Evolutionary conservation across 2,329 filamentous ascomycete species (phyloP), one percentile per base, ranked within the genome.

Genomic region (Alternaria consortialis): DNA sequence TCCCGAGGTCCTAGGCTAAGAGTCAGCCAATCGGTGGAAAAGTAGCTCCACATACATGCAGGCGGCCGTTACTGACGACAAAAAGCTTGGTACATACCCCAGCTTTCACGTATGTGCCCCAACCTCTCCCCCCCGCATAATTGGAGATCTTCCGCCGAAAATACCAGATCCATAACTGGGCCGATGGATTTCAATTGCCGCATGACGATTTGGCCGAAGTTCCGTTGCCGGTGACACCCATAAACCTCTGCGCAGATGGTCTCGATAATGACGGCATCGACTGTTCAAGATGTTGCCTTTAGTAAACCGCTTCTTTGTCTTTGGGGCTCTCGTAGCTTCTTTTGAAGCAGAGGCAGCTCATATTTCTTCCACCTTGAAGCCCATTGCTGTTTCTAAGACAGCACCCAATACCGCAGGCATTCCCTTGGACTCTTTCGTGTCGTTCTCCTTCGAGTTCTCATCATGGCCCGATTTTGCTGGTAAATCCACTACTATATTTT

Each of bases 401-500:
- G 51, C 42, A 12, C 43, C 56, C 7, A 13, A 27, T 5, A 27
- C 47, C 46, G 56, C 50, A 8, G 56, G 56, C n/a, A 13, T 58
- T 37, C 56, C 56, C 7, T 39, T 58, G 15, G 51, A 58, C 25
- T 55, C 56, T 20, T 58, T 58, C 29, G 34, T 55, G 2, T 58
- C 56, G 3, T 58, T 48, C 2, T 58, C 56, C 2, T 54, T 58
- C 13, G 56, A 58, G 27, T 29, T 58, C 9, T 58, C 56, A 9
- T 54, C 56, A 58, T 58, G 51, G 56, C 56, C 56, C 5, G 51
- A 58, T 29, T 55, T 54, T 12, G 43, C 56, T 48, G 56, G 42
- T 55, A 48, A 6, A 17, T 25, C 7, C 20, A 13, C 12, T 25
- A 8, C 9, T 5, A 13, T 31, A 15, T 23, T 1, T 12, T 0